Conservation (phyloP, 176 grass and related monocot species). For the Paspalum vaginatum region DNA sequence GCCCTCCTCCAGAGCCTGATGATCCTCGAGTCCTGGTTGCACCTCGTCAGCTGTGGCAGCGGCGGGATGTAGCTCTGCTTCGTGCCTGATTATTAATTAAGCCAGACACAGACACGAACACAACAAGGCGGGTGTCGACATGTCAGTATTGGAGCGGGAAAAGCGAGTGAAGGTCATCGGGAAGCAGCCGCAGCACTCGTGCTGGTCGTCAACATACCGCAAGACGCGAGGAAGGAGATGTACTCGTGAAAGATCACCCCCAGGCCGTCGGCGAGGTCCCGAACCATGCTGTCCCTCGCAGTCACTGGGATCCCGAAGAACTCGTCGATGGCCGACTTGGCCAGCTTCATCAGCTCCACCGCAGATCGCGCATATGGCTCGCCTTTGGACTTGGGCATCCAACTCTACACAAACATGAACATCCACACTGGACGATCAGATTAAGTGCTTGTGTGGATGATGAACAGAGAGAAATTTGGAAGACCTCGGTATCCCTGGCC, state of each 20-base stretch:
- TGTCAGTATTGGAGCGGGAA: neutral
- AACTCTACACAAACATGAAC: constrained; percentile 51
- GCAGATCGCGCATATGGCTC: constrained; percentile 81
- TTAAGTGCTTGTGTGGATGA: neutral
- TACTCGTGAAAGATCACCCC: constrained; percentile 69
- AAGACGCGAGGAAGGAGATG: constrained; percentile 75
- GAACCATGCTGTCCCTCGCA: constrained; percentile 68
- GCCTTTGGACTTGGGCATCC: constrained; percentile 71
- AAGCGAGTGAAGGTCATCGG: too few relatives aligned
- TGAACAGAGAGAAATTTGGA: neutral
- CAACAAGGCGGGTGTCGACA: too few relatives aligned
- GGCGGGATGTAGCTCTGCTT: constrained; percentile 76
- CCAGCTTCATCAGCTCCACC: constrained; percentile 82
- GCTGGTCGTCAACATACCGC: constrained; percentile 43
- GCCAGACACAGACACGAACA: neutral
- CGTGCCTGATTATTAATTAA: constrained; percentile 33
- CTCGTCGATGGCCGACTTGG: constrained; percentile 76
- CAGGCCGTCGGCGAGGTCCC: constrained; percentile 69
- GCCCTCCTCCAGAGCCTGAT: constrained; percentile 76
- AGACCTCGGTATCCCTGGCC: constrained; percentile 90
- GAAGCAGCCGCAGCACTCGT: neutral
- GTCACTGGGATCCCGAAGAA: constrained; percentile 80
- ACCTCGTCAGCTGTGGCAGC: constrained; percentile 72
- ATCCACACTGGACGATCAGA: neutral
- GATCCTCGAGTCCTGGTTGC: constrained; percentile 89